A percentile compares a stretch with the other conserved stretches of the same genome.
phyloP scores from a whole-genome alignment of 805 yeast species.

The Metahyphopichia silvanorum region DNA sequence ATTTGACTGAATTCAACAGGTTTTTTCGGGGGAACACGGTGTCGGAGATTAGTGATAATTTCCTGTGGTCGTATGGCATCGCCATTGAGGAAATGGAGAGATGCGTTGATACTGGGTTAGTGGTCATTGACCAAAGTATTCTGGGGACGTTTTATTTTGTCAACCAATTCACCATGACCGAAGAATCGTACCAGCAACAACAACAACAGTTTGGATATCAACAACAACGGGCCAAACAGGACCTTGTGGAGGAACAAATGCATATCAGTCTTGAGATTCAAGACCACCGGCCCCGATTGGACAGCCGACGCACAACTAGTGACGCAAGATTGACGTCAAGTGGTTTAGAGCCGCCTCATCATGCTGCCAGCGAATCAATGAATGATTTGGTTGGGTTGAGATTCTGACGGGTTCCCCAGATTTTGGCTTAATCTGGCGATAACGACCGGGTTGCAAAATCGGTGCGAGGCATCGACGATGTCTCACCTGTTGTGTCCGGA shows the following conservation, averaged over 20 bases:
- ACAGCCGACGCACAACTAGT: no score
- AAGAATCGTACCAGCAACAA: conserved; percentile 9
- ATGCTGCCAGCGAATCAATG: conserved; percentile 1
- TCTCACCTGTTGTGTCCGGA: no score
- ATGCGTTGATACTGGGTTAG: conserved; percentile 52
- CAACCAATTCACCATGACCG: conserved; percentile 32
- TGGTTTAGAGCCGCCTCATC: not conserved
- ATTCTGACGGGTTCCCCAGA: no score
- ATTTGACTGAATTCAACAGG: conserved; percentile 12
- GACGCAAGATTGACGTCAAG: not conserved
- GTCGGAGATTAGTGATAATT: conserved; percentile 43
- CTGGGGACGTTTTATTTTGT: conserved; percentile 63
- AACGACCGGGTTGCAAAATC: no score
- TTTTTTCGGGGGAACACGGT: conserved; percentile 33
- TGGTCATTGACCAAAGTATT: conserved; percentile 66
- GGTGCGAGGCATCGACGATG: no score
- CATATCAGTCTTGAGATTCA: conserved; percentile 7
- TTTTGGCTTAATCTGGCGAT: no score
- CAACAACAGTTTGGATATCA: no score
- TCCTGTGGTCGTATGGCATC: conserved; percentile 66
- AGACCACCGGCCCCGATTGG: no score
- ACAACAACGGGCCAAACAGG: conserved; percentile 8
- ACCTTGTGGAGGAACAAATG: conserved; percentile 15
- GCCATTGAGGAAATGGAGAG: conserved; percentile 61
- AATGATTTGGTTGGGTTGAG: conserved; percentile 1